Base-by-base conservation (phyloP, 2,329 filamentous ascomycete genomes). In the Helminthosporium solani region DNA sequence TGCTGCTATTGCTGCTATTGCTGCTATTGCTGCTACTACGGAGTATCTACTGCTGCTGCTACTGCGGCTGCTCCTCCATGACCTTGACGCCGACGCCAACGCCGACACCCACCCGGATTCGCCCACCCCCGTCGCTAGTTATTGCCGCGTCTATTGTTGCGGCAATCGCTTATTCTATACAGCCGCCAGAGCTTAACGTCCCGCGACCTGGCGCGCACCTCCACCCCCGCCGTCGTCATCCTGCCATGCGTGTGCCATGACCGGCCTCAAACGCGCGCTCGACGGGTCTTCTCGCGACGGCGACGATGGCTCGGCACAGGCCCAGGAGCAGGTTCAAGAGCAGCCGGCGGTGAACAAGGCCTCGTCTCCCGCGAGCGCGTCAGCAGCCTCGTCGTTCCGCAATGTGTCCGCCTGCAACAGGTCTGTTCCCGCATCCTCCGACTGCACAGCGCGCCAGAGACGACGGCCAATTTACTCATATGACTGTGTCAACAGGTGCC, bases 401-500 rank as follows among this genome's bases (percentile, higher is more conserved):
- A 73, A 73, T 69, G 92, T 97, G 54, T 95, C 88, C 69, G 92
- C 92, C 46, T 97, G 92, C 73, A 96, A 96, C 74, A 83, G 57
- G 51, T 55, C 48, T 68, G 33, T 42, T 19, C 15, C 16, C 16
- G 35, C 19, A 31, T 33, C 23, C 12, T 39, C 30, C 30, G 46
- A 36, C 23, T 35, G 14, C 23, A 37, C 11, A n/a, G n/a, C 35
- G 20, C n/a, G 35, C 20, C 35, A n/a, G 21, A 19, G 28, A 15
- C 30, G n/a, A 28, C 8, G 18, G n/a, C 18, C 41, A 15, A 19
- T 36, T 27, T 16, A 40, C 47, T 49, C n/a, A 49, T 42, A 18
- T 20, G 33, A 21, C 34, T 14, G 16, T 21, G 14, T 31, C 20
- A 34, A 31, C 21, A 61, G 62, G 50, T 97, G 92, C 71, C 83